A percentile compares a stretch with the other conserved stretches of the same genome.
Evolutionary conservation across 2,329 filamentous ascomycete species (phyloP).

Genomic region (Pseudohalonectria lignicola): DNA sequence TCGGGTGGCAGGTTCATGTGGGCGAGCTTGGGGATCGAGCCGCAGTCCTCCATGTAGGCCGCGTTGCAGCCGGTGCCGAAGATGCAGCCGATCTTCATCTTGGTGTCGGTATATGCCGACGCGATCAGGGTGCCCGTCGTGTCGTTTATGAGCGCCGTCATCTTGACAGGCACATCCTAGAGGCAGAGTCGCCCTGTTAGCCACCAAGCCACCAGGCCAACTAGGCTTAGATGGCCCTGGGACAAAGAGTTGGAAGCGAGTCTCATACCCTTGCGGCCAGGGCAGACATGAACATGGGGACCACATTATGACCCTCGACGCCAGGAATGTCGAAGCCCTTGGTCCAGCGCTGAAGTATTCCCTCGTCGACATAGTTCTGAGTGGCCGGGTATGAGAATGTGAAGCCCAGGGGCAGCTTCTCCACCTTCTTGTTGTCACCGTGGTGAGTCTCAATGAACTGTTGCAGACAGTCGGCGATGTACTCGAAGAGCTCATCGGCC

Average conservation of each 20-base stretch:
- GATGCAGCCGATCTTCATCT: slow-evolving; percentile 93
- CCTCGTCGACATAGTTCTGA: slow-evolving; percentile 88
- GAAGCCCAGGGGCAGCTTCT: slow-evolving; percentile 72
- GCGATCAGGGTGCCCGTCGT: slow-evolving; percentile 95
- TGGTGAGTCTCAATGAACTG: slow-evolving; percentile 87
- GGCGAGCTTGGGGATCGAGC: slow-evolving; percentile 85
- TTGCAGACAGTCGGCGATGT: slow-evolving; percentile 84
- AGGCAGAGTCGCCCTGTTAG: not conserved
- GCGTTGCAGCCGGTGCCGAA: slow-evolving; percentile 98
- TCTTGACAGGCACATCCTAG: slow-evolving; percentile 79
- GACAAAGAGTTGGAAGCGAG: not conserved
- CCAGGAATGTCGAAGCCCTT: slow-evolving; percentile 94
- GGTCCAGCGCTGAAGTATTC: slow-evolving; percentile 88
- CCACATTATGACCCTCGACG: slow-evolving; percentile 83
- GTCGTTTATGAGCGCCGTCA: slow-evolving; percentile 92
- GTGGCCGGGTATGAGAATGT: slow-evolving; percentile 94
- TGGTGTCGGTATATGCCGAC: slow-evolving; percentile 87
- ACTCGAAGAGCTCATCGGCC: slow-evolving; percentile 84
- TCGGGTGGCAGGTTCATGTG: slow-evolving; percentile 81
- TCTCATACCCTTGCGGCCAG: slow-evolving; percentile 52
- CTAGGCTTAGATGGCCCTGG: not conserved
- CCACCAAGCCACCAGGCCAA: not conserved
- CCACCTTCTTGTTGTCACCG: slow-evolving; percentile 48
- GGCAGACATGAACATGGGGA: slow-evolving; percentile 75
- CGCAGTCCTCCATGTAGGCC: slow-evolving; percentile 92